phyloP scores from a whole-genome alignment of 2,329 filamentous ascomycete species.

The Lithohypha guttulata region DNA sequence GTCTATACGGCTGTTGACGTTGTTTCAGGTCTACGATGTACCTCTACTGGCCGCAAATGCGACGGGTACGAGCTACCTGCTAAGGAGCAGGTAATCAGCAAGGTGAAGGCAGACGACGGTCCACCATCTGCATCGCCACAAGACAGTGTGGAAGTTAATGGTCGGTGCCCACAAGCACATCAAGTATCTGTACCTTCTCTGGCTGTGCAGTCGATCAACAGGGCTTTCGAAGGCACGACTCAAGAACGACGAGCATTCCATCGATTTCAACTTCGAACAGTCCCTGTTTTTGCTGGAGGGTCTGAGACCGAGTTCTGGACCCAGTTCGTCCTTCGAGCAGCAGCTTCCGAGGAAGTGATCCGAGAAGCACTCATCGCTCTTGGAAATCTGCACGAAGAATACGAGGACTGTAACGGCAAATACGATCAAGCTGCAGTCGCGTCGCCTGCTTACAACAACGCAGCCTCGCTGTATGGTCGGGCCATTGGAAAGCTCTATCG shows the following conservation, averaged over 20 bases:
- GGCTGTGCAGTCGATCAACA: not conserved
- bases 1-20: constrained; percentile 13
- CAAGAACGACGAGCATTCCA: constrained; percentile 52
- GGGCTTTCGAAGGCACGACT: constrained; percentile 38
- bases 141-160: constrained; percentile 21
- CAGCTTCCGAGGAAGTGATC: constrained; percentile 50
- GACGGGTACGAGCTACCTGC: constrained; percentile 43
- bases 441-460: constrained; percentile 39
- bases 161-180: not conserved
- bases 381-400: constrained; percentile 52
- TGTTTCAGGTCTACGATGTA: constrained; percentile 42
- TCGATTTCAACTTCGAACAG: constrained; percentile 51
- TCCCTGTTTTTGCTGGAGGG: constrained; percentile 54
- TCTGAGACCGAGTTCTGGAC: constrained; percentile 59
- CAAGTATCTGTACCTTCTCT: constrained; percentile 34
- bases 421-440: constrained; percentile 33
- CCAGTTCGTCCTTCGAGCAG: constrained; percentile 51
- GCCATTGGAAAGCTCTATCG: constrained; percentile 43
- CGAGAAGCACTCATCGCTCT: constrained; percentile 56
- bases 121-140: constrained; percentile 12
- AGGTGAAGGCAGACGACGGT: constrained; percentile 12
- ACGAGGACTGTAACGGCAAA: constrained; percentile 21
- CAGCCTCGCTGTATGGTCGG: constrained; percentile 49
- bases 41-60: constrained; percentile 48
- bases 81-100: constrained; percentile 11